phyloP scores from a whole-genome alignment of 192 early-diverging fungal genomes.

The Nowakowskiella sp. region DNA sequence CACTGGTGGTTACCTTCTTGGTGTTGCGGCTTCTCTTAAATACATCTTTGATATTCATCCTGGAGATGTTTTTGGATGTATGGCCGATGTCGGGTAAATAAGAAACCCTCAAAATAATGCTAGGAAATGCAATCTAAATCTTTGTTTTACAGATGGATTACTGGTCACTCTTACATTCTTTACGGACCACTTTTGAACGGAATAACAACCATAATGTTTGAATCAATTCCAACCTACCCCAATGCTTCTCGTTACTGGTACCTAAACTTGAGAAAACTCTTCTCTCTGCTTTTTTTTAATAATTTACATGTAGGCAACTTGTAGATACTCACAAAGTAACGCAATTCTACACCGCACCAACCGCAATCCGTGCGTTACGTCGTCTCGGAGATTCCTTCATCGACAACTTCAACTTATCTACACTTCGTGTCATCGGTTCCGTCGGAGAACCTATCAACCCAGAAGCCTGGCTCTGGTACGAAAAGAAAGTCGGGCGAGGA shows the following conservation, averaged over 20 bases:
- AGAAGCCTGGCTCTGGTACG: constrained; percentile 97
- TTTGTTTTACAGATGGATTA: constrained; percentile 65
- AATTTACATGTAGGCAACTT: constrained; percentile 56
- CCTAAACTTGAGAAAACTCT: constrained; percentile 11
- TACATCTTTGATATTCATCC: constrained; percentile 93
- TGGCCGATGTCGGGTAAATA: constrained; percentile 80
- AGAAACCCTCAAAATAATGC: background rate
- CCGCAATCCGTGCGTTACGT: constrained; percentile 92
- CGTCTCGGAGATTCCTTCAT: constrained; percentile 75
- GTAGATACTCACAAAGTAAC: constrained; percentile 88
- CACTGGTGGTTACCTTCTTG: constrained; percentile 89
- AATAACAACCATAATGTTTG: constrained; percentile 87
- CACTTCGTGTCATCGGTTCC: constrained; percentile 83
- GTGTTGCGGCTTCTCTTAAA: constrained; percentile 76
- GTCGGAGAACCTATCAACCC: constrained; percentile 98
- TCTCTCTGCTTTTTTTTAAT: background rate
- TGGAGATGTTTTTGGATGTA: constrained; percentile 83
- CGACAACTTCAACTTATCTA: constrained; percentile 66
- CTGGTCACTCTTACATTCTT: constrained; percentile 73
- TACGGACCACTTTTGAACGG: constrained; percentile 87
- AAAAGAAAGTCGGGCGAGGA: constrained; percentile 77
- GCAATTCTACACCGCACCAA: constrained; percentile 97
- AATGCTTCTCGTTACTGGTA: constrained; percentile 51
- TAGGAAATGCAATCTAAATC: constrained; percentile 43
- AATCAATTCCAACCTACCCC: constrained; percentile 91